Evolutionary conservation across 2,329 filamentous ascomycete species (phyloP).

Genomic region (Fusarium tuaranense): DNA sequence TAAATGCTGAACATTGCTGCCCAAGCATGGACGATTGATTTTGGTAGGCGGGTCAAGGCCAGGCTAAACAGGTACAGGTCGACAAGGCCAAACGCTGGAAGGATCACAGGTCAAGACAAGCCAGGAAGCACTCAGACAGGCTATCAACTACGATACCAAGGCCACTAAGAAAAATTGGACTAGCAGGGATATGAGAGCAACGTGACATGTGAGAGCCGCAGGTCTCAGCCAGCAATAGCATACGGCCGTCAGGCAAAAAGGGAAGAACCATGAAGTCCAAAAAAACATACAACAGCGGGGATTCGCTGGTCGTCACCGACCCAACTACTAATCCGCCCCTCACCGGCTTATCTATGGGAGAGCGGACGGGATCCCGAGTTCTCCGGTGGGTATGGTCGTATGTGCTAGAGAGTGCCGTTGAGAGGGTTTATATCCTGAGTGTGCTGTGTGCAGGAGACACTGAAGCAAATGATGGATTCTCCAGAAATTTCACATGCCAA

Average conservation of each 20-base stretch:
- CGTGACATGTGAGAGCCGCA: fast-evolving
- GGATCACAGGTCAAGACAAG: not conserved
- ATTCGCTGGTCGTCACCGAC: not conserved
- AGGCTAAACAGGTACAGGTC: not conserved
- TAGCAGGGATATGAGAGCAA: not conserved
- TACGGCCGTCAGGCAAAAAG: not conserved
- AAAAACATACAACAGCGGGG: not conserved
- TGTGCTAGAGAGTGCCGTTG: not conserved
- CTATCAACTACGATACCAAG: not conserved
- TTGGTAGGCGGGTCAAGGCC: not conserved
- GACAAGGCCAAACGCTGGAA: not conserved
- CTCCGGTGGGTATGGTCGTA: not conserved
- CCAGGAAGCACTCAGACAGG: no score
- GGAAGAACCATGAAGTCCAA: not conserved
- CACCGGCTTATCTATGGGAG: not conserved
- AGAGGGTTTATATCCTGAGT: not conserved
- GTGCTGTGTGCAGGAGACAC: not conserved
- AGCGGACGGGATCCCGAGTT: not conserved
- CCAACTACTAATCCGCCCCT: not conserved
- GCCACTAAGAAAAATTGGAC: fast-evolving
- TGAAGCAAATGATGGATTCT: not conserved
- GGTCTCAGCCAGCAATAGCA: not conserved
- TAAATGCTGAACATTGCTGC: not conserved
- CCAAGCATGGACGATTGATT: not conserved
- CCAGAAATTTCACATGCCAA: not conserved